phyloP scores from a whole-genome alignment of 2,329 filamentous ascomycete species.

The Colletotrichum chlorophyti region DNA sequence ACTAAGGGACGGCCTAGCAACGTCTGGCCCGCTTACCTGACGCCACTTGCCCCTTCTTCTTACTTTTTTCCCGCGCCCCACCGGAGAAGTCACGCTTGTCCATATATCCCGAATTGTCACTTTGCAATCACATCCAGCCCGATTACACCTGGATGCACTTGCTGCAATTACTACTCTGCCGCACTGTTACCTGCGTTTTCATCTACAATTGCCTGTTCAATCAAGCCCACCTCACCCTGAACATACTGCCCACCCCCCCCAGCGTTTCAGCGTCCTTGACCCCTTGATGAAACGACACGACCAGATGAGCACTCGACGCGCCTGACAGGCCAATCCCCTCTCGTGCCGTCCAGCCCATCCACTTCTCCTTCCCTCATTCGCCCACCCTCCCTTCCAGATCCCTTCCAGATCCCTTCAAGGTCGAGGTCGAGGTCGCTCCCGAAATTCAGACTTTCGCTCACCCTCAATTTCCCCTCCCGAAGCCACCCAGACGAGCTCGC shows the following conservation, averaged over 20 bases:
- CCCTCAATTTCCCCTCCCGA: neutral
- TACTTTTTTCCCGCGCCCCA: no score
- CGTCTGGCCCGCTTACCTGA: neutral
- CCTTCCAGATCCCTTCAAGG: no score
- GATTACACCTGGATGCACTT: no score
- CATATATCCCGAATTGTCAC: no score
- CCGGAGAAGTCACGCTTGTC: no score
- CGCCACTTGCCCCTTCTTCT: no score
- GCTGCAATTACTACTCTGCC: constrained; percentile 4
- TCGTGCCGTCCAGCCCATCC: constrained; percentile 14
- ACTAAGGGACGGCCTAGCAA: neutral
- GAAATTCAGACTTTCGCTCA: neutral
- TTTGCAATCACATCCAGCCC: neutral
- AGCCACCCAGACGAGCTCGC: no score
- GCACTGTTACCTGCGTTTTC: no score
- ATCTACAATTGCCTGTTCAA: constrained; percentile 8
- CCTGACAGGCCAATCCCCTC: constrained; percentile 28
- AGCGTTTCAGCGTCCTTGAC: constrained; percentile 28
- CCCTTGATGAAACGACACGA: constrained; percentile 29
- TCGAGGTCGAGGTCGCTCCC: no score
- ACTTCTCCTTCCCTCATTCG: constrained; percentile 13
- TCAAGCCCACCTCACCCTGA: constrained; percentile 17
- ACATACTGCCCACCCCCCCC: constrained; percentile 15
- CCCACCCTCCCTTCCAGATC: constrained; percentile 5
- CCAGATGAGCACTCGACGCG: constrained; percentile 21